Evolutionary conservation across 2,329 filamentous ascomycete genomes (phyloP), one percentile per base, ranked within the genome.

Genomic region (Thelonectria discophora): DNA sequence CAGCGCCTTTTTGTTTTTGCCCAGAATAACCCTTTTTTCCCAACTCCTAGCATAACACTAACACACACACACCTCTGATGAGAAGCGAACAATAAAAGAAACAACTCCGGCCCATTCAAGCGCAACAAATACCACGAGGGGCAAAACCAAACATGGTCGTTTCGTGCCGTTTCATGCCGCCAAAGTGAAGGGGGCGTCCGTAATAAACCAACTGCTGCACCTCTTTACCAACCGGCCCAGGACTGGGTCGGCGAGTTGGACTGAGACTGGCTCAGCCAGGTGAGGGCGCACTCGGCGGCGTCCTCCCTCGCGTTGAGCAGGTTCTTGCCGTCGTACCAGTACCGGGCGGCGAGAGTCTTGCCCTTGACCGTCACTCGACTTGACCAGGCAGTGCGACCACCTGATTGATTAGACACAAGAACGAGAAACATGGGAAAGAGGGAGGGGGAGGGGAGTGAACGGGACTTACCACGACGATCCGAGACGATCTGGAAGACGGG

Each of bases 261-360:
- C 12, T 65, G 76, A 49, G 78, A 79, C 51, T 75, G 75, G 58
- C 68, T 78, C 56, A 91, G 76, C 78, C 83, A 85, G 72, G 82
- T 85, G 63, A 91, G 77, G 24, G 93, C 93, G 64, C 90, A 85
- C 78, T 97, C 92, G 66, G 93, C 93, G n/a, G 92, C 93, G 75
- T 97, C 93, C 77, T 97, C 93, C 78, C 88, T 90, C 60, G 93
- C 93, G 73, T 96, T 96, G 81, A 94, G 88, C 76, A 94, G 84
- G 74, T 92, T 93, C 75, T 92, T 88, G 63, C 93, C 93, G 76
- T 96, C 93, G 78, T 97, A 97, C 92, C 92, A 97, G 79, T 88
- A 97, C 65, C 92, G 87, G 48, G 93, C 93, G n/a, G 84, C 75
- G 70, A 92, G 84, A 48, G 80, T 83, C 52, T 84, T 79, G 55